Evolutionary conservation across 306 rosid species (phyloP).

Genomic region (Pterocarpus macrocarpus): DNA sequence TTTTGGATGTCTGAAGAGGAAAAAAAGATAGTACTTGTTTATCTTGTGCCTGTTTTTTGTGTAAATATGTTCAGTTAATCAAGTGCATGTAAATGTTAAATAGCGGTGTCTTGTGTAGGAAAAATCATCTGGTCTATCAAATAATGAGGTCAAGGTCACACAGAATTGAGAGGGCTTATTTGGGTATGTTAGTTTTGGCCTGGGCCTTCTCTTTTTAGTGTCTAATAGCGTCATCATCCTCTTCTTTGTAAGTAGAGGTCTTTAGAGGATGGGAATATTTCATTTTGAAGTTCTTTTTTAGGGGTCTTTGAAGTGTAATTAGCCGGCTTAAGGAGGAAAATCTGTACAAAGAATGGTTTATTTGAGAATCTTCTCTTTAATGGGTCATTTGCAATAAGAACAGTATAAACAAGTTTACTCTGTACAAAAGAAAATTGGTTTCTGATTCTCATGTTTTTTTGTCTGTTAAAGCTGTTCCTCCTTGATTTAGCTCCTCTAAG

Average conservation of each 20-base stretch:
- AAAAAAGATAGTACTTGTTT: background rate
- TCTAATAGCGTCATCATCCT: constrained; percentile 42
- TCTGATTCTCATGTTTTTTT: background rate
- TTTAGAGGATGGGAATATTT: constrained; percentile 41
- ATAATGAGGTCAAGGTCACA: constrained; percentile 45
- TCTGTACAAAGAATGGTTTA: constrained; percentile 61
- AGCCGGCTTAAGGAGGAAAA: constrained; percentile 53
- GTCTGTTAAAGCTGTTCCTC: background rate
- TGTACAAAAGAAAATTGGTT: background rate
- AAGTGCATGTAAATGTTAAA: constrained; percentile 60
- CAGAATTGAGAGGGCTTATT: constrained; percentile 34
- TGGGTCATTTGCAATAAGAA: constrained; percentile 29
- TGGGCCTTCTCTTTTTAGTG: constrained; percentile 8
- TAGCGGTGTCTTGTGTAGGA: constrained; percentile 39
- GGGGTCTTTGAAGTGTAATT: constrained; percentile 49
- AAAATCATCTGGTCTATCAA: constrained; percentile 40
- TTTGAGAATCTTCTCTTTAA: constrained; percentile 41
- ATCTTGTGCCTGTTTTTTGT: constrained; percentile 47
- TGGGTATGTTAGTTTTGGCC: constrained; percentile 44
- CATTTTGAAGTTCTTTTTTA: constrained; percentile 37
- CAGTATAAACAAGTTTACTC: background rate
- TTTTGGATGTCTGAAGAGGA: constrained; percentile 53
- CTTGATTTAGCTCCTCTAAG: background rate
- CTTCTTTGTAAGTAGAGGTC: constrained; percentile 57
- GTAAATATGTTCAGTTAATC: constrained; percentile 58